Base-by-base conservation (phyloP, 2,329 filamentous ascomycete genomes). In the Diplocarpon rosae region DNA sequence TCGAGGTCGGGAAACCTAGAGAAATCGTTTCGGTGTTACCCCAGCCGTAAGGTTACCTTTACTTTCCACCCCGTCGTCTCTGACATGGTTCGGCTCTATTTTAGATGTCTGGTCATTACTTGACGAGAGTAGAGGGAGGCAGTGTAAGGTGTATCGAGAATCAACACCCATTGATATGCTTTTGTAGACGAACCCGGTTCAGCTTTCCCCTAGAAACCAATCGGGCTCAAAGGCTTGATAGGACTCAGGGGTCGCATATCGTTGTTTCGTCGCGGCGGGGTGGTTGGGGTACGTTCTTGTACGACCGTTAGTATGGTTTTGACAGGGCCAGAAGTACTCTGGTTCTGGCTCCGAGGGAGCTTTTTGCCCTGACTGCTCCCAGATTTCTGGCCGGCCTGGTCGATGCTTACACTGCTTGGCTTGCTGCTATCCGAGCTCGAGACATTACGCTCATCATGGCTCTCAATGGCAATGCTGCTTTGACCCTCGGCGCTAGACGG, bases 391-490 rank as follows among this genome's bases (percentile, higher is more conserved):
- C 44, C 42, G 8, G 50, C 44, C n/a, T 56, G 47, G 35, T 56
- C 54, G 20, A 54, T 48, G 41, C 55, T 59, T 16, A 58, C 52
- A 39, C 54, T 66, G 42, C 66, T 71, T 44, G 68, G 68, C 54
- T 76, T 75, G 62, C 69, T 74, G 52, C 78, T 82, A 51, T 78
- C 80, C 9, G 80, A 81, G 5, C 80, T 83, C 3, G 80, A 81
- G 11, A 77, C 59, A 28, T 72, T 73, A 35, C 74, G 68, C 43
- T 80, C 76, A 32, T 78, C 70, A n/a, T 56, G 50, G 39, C 56
- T 56, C 32, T 65, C 60, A 29, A 62, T 55, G 24, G 54, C 55
- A 41, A 45, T 59, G 43, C 58, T 63, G 45, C 54, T 56, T 37
- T 49, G 53, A 5, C 52, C 55, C 38, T 57, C 57, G 3, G 53